phyloP scores from a whole-genome alignment of 352 stramenopile species.

The Globisporangium barbulae region DNA sequence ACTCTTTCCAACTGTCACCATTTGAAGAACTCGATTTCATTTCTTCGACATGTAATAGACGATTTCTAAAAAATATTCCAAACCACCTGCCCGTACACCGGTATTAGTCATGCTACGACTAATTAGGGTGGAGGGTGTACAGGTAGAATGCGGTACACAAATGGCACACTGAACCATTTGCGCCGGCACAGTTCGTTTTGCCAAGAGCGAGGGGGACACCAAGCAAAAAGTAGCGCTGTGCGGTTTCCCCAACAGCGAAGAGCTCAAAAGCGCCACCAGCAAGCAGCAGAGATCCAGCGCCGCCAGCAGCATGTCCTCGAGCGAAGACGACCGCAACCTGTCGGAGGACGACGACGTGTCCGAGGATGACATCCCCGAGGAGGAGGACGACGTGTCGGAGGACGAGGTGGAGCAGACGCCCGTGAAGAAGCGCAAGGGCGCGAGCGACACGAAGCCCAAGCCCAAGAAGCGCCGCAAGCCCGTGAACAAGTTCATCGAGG shows the following conservation, averaged over 20 bases:
- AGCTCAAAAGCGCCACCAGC: not conserved
- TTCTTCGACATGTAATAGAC: no score
- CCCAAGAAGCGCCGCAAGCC: conserved; percentile 82
- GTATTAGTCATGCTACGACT: no score
- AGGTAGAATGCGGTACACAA: no score
- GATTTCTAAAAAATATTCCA: no score
- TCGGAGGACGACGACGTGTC: conserved; percentile 41
- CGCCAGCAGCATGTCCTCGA: conserved; percentile 68
- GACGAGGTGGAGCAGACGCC: conserved; percentile 41
- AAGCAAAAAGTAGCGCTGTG: not conserved
- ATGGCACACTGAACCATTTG: not conserved
- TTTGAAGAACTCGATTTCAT: no score
- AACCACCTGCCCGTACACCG: no score
- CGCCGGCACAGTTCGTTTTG: not conserved
- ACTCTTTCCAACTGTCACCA: no score
- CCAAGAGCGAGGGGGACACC: conserved; percentile 2
- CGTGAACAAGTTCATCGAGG: conserved; percentile 89
- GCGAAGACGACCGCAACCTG: conserved; percentile 83
- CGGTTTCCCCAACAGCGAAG: not conserved
- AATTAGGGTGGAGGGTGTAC: no score
- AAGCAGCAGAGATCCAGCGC: not conserved
- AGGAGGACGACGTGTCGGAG: conserved; percentile 48
- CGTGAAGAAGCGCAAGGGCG: conserved; percentile 75
- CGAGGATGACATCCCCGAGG: conserved; percentile 74
- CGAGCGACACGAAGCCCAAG: conserved; percentile 55